Evolutionary conservation across 73 alveolate genomes (phyloP).

Genomic region (Urostyla sp.): DNA sequence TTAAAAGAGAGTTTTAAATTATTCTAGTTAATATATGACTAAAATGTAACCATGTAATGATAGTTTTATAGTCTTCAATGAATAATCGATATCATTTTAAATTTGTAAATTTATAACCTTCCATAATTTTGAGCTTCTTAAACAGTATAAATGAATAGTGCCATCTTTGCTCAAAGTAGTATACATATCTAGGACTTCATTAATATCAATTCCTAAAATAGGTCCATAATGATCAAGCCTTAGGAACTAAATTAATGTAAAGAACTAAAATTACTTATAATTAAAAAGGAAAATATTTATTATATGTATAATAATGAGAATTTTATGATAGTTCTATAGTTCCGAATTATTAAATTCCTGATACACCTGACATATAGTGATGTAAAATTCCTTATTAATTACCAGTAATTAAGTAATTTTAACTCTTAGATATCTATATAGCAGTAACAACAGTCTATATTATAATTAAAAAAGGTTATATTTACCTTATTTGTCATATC

Average conservation of each 20-base stretch:
- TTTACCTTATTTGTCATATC: conserved; percentile 23
- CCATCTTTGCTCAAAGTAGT: conserved; percentile 44
- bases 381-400: conserved; percentile 31
- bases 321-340: not conserved
- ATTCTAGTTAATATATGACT: not conserved
- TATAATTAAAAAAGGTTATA: not conserved
- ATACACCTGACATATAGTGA: not conserved
- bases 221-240: conserved; percentile 28
- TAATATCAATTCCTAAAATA: conserved; percentile 19
- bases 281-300: conserved; percentile 5
- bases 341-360: not conserved
- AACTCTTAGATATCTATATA: conserved; percentile 14
- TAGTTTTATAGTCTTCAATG: not conserved
- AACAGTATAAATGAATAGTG: conserved; percentile 5
- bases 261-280: not conserved
- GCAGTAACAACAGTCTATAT: conserved; percentile 35
- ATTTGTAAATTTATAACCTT: conserved; percentile 8
- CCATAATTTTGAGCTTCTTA: conserved; percentile 37
- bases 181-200: conserved; percentile 30
- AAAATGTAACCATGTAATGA: conserved; percentile 45
- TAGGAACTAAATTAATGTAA: conserved; percentile 7
- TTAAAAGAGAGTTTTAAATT: not conserved
- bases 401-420: conserved; percentile 33
- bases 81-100: not conserved
- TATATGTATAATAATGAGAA: no score